Base-by-base conservation (phyloP, 2,329 filamentous ascomycete genomes). In the Didymella pomorum region DNA sequence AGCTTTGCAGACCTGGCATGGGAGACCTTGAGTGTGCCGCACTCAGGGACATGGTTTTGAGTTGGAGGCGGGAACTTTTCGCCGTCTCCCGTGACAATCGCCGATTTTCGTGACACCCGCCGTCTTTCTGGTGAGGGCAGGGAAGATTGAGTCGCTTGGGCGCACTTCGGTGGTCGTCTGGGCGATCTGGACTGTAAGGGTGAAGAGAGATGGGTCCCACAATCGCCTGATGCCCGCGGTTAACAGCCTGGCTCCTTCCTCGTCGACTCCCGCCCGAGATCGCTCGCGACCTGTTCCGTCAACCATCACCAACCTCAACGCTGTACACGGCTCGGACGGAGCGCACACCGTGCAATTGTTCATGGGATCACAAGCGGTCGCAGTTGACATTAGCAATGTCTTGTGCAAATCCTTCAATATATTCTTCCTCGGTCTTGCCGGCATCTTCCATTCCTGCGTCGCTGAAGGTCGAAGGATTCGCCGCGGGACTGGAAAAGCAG, bases 141-240 rank as follows among this genome's bases (percentile, higher is more conserved):
- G 31, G 31, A 45, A 35, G 18, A 20, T 11, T 12, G 9, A 20
- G 20, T 35, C 46, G 31, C 33, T 50, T 50, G 56, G 48, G 23
- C 5, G 50, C 28, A 51, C 49, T 35, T 46, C 31, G 45, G 33
- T 35, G 23, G n/a, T 10, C 29, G 29, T 14, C 31, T 18, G 41
- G 23, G 29, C 35, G 41, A 54, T 58, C 50, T 58, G 50, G 56
- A 58, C 44, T 49, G 37, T 29, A 21, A 55, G n/a, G 18, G 31
- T 45, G 31, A 26, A 48, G 28, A 41, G 20, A 41, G 37, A 41
- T 23, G 37, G 20, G 20, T 16, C n/a, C 20, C 37, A 41, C 20
- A 41, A 23, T 23, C 37, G 37, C 37, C 37, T 41, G 20, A 14
- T 23, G 37, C 23, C 37, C 20, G 37, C 37, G 37, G 42, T 42